A percentile compares a stretch with the other conserved stretches of the same genome.
phyloP scores from a whole-genome alignment of 2,329 filamentous ascomycete species.

The Fusarium sp. region DNA sequence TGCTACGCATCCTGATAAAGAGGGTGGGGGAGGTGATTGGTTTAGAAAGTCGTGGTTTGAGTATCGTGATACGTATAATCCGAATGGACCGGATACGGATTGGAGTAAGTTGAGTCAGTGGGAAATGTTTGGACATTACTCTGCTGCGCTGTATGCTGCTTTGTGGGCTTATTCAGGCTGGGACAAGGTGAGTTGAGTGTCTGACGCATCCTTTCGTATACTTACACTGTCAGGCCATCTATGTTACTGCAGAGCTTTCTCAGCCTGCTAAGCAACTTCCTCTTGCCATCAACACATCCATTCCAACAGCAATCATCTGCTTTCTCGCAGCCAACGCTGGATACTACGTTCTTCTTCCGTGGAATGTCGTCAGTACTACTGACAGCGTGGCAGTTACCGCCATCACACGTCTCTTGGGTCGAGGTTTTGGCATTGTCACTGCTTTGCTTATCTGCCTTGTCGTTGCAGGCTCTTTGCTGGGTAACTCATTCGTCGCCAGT shows the following conservation, averaged over 20 bases:
- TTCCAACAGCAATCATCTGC: slow-evolving; percentile 68
- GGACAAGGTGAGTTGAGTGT: slow-evolving; percentile 65
- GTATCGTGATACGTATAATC: slow-evolving; percentile 59
- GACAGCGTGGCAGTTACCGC: slow-evolving; percentile 73
- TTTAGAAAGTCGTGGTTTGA: slow-evolving; percentile 65
- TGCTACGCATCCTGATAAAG: slow-evolving; percentile 48
- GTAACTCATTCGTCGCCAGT: slow-evolving; percentile 71
- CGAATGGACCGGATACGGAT: slow-evolving; percentile 60
- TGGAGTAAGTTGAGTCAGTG: slow-evolving; percentile 63
- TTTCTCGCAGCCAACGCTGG: slow-evolving; percentile 70
- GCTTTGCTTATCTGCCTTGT: slow-evolving; percentile 69
- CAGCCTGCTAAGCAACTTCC: slow-evolving; percentile 65
- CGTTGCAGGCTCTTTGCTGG: slow-evolving; percentile 70
- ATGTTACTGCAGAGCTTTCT: slow-evolving; percentile 64
- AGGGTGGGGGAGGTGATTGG: slow-evolving; percentile 63
- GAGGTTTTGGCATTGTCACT: slow-evolving; percentile 62
- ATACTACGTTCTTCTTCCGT: slow-evolving; percentile 72
- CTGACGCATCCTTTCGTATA: accelerated
- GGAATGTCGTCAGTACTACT: slow-evolving; percentile 66
- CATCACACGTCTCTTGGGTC: slow-evolving; percentile 65
- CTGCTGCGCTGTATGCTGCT: slow-evolving; percentile 69
- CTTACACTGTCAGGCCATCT: slow-evolving; percentile 57
- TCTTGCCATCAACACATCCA: slow-evolving; percentile 69
- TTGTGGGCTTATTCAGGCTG: slow-evolving; percentile 75
- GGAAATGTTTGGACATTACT: slow-evolving; percentile 70